Evolutionary conservation across 1,284 basidiomycete species (phyloP).

Genomic region (Apiotrichum gracile): DNA sequence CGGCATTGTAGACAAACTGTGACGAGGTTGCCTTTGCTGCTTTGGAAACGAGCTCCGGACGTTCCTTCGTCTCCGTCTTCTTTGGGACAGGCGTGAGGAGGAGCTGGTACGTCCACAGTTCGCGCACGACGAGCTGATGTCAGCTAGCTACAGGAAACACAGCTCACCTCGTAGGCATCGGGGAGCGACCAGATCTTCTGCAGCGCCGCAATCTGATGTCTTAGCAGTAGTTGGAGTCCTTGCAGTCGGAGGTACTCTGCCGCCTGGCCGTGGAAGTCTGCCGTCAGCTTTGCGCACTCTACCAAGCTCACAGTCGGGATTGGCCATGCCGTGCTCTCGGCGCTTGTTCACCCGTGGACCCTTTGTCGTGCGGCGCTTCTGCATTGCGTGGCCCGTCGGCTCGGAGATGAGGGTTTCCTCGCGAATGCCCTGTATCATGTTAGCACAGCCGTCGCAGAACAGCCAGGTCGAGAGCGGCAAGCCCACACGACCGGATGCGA

Average conservation of each 20-base stretch:
- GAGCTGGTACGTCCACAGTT: slow-evolving; percentile 73
- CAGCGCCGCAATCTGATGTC: slow-evolving; percentile 66
- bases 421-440: slow-evolving; percentile 32
- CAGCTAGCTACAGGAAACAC: neutral
- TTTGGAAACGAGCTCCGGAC: neutral
- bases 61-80: neutral
- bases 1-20: neutral
- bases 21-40: neutral
- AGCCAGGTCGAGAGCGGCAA: too few relatives aligned
- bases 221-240: slow-evolving; percentile 69
- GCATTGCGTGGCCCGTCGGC: slow-evolving; percentile 25
- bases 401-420: slow-evolving; percentile 38
- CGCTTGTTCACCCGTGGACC: slow-evolving; percentile 26
- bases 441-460: too few relatives aligned
- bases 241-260: slow-evolving; percentile 73
- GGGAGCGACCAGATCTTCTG: slow-evolving; percentile 64
- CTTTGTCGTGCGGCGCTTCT: slow-evolving; percentile 27
- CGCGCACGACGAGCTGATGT: slow-evolving; percentile 63
- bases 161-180: slow-evolving; percentile 66
- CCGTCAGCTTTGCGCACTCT: slow-evolving; percentile 4
- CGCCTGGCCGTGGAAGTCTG: slow-evolving; percentile 73
- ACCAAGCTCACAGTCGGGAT: slow-evolving; percentile 32
- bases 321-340: slow-evolving; percentile 24
- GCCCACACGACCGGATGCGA: neutral
- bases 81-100: slow-evolving; percentile 47